These are phyloP conservation scores for Alternaria postmessia DNA, from an alignment of 2,329 filamentous ascomycete genomes.

Conservation along the genomic window DNA sequence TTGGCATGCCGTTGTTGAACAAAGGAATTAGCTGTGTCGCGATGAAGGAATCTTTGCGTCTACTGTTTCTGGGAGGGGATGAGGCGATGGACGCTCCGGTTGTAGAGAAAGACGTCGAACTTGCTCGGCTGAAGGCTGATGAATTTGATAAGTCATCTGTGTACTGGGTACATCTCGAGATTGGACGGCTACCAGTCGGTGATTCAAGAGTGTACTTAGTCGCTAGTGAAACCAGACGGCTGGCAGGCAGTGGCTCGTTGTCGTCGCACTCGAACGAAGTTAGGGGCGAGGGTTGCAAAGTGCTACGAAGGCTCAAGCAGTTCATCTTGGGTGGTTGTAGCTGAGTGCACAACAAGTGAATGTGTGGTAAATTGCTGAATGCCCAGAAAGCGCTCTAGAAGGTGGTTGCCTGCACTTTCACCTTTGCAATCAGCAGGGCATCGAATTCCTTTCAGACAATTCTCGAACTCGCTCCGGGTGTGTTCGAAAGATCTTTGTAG, in stretches of 20 bases:
- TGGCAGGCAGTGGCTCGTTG: accelerated
- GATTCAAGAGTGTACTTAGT: neutral
- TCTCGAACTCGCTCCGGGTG: too few relatives aligned
- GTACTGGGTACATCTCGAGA: neutral
- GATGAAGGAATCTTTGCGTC: neutral
- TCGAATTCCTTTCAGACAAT: accelerated
- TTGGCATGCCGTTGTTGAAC: neutral
- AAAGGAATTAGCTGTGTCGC: neutral
- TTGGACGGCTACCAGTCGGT: neutral
- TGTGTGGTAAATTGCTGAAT: neutral
- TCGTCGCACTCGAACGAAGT: neutral
- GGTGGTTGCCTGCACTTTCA: neutral
- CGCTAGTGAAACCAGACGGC: accelerated
- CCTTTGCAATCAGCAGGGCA: neutral
- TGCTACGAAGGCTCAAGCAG: neutral
- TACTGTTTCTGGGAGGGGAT: neutral
- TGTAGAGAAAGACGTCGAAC: neutral
- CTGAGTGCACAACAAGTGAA: neutral
- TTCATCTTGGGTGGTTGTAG: too few relatives aligned
- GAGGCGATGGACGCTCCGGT: neutral
- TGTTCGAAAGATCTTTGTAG: neutral
- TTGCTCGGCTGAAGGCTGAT: neutral
- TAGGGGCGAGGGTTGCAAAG: neutral
- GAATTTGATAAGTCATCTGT: neutral
- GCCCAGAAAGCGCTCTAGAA: neutral